Percentiles rank a stretch among this genome's conserved stretches.
Evolutionary conservation across 805 yeast species (phyloP).

Genomic region (Saccharomyces jurei): DNA sequence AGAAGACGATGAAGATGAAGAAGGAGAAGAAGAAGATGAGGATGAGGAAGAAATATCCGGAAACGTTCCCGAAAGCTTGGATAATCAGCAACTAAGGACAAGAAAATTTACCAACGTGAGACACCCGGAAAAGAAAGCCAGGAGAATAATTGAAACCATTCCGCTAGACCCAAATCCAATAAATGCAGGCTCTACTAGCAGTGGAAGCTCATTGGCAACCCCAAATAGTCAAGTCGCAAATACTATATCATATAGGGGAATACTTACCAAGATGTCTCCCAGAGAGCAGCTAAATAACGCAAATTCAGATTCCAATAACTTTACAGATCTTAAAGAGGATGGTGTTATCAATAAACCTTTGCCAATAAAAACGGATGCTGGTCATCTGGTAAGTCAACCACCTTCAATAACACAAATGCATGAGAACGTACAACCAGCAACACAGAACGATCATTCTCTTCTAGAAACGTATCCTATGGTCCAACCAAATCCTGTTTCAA

Average conservation of each 20-base stretch:
- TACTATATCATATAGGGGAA: constrained; percentile 13
- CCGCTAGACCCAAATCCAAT: constrained; percentile 83
- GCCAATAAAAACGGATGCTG: background rate
- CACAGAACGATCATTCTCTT: constrained; percentile 5
- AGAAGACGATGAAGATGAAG: constrained; percentile 26
- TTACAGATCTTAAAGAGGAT: background rate
- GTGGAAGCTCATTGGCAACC: constrained; percentile 10
- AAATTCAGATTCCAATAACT: background rate
- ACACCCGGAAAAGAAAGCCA: constrained; percentile 64
- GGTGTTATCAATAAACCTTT: background rate
- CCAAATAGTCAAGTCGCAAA: constrained; percentile 15
- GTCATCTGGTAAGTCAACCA: background rate
- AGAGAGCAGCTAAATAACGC: constrained; percentile 1
- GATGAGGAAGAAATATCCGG: background rate
- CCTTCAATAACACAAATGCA: constrained; percentile 10
- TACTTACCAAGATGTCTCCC: constrained; percentile 16
- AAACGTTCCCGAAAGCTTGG: background rate
- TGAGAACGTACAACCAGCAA: constrained; percentile 8
- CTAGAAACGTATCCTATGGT: background rate
- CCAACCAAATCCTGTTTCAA: background rate
- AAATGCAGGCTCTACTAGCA: constrained; percentile 21
- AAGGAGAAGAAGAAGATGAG: background rate
- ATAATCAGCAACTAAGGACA: constrained; percentile 16
- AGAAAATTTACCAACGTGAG: constrained; percentile 40
- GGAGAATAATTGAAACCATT: constrained; percentile 66